Evolutionary conservation across 176 grass and related monocot species (phyloP).

Genomic region (Paspalum vaginatum): DNA sequence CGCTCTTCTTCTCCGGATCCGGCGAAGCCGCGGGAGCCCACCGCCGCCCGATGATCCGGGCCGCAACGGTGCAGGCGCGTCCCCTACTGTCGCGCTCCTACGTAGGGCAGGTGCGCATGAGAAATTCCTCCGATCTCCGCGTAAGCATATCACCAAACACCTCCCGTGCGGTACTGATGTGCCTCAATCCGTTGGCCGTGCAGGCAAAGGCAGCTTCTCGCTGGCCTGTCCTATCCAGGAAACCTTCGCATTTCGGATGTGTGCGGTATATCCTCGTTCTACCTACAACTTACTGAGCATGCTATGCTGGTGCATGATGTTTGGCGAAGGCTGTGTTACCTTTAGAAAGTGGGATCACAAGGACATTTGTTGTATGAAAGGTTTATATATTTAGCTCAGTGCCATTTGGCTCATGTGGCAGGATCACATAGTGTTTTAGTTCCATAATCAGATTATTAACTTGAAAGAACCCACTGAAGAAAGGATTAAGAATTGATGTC

Average conservation of each 20-base stretch:
- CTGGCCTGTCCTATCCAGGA: constrained; percentile 16
- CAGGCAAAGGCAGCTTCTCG: constrained; percentile 12
- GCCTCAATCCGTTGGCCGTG: not conserved
- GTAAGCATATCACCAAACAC: constrained; percentile 27
- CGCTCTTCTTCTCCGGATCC: not conserved
- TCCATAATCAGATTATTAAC: constrained; percentile 1
- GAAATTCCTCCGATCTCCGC: not conserved
- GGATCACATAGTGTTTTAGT: not conserved
- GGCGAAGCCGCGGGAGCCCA: not conserved
- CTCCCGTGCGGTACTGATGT: constrained; percentile 13
- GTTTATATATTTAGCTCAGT: not conserved
- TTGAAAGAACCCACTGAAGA: not conserved
- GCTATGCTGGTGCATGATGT: not conserved
- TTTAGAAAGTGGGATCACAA: not conserved
- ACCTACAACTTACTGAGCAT: not conserved
- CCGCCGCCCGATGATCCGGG: constrained; percentile 10
- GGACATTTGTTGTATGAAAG: not conserved
- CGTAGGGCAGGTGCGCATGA: not conserved
- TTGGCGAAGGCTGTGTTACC: not conserved
- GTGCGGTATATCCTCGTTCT: constrained; percentile 20
- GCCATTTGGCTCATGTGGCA: not conserved
- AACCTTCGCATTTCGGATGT: not conserved
- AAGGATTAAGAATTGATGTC: not conserved
- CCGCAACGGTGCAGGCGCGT: constrained; percentile 4
- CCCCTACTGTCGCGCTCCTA: constrained; percentile 21